Percentiles rank a stretch among this genome's conserved stretches.
phyloP scores from a whole-genome alignment of 108 stramenopile species.

The Discostella stelligeroides region DNA sequence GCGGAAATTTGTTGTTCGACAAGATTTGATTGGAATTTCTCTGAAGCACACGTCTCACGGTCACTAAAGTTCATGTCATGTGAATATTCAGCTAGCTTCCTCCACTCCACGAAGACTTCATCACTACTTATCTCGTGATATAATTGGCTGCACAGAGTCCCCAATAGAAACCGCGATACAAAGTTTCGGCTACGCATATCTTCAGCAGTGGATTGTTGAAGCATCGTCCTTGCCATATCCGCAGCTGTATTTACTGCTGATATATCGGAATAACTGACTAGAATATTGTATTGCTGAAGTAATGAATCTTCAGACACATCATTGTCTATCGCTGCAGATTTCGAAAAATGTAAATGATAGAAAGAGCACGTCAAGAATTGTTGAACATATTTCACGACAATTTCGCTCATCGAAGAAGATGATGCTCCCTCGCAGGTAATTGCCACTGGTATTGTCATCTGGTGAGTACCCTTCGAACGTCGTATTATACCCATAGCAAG shows the following conservation, averaged over 20 bases:
- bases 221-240: slow-evolving; percentile 4
- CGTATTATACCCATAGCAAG: background rate
- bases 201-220: slow-evolving; percentile 9
- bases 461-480: background rate
- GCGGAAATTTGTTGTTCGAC: slow-evolving; percentile 4
- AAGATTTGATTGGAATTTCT: background rate
- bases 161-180: slow-evolving; percentile 26
- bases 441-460: background rate
- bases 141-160: slow-evolving; percentile 10
- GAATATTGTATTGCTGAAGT: background rate
- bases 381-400: background rate
- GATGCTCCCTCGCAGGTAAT: background rate
- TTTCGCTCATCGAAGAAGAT: background rate
- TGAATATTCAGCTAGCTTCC: background rate
- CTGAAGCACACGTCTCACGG: too few species aligned
- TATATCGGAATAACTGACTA: background rate
- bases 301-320: background rate
- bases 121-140: background rate
- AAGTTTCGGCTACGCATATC: slow-evolving; percentile 4
- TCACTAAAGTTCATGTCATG: too few species aligned
- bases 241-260: slow-evolving; percentile 11
- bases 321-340: background rate
- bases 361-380: background rate
- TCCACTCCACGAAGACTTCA: background rate
- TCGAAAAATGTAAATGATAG: background rate